phyloP scores from a whole-genome alignment of 225 moss, liverwort and hornwort genomes.

The Lunularia cruciata region DNA sequence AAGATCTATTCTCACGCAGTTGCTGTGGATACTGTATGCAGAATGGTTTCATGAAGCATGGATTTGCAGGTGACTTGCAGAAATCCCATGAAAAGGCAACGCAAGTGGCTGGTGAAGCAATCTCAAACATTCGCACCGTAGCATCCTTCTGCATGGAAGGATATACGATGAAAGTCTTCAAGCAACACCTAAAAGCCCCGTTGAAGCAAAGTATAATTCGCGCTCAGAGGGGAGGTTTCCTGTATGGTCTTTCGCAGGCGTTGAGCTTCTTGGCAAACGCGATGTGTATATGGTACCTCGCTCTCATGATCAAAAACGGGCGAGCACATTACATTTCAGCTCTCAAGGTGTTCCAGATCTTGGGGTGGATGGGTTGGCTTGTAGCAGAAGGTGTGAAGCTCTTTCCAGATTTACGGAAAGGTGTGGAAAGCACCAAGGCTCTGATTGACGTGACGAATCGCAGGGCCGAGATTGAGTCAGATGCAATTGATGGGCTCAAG shows the following conservation, averaged over 20 bases:
- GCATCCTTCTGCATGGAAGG: slow-evolving; percentile 79
- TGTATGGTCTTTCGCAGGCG: slow-evolving; percentile 78
- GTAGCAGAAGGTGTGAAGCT: slow-evolving; percentile 39
- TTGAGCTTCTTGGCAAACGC: slow-evolving; percentile 66
- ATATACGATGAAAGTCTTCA: slow-evolving; percentile 57
- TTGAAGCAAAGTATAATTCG: slow-evolving; percentile 52
- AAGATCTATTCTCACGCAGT: no score
- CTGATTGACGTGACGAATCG: slow-evolving; percentile 65
- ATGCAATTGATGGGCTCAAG: slow-evolving; percentile 52
- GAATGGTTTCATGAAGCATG: slow-evolving; percentile 49
- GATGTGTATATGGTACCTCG: slow-evolving; percentile 73
- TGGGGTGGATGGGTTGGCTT: slow-evolving; percentile 61
- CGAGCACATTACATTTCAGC: slow-evolving; percentile 55
- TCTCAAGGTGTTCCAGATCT: slow-evolving; percentile 72
- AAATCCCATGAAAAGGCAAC: slow-evolving; percentile 73
- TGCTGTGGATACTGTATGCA: no score
- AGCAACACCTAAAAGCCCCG: slow-evolving; percentile 60
- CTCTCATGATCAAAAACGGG: slow-evolving; percentile 53
- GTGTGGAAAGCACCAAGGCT: slow-evolving; percentile 49
- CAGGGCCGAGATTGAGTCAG: slow-evolving; percentile 61
- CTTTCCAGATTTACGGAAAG: slow-evolving; percentile 58
- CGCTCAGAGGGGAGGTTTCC: slow-evolving; percentile 68
- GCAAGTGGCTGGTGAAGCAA: slow-evolving; percentile 79
- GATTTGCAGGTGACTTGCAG: slow-evolving; percentile 71
- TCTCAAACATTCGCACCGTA: slow-evolving; percentile 70